Base-by-base conservation (phyloP, 768 basidiomycete genomes). In the Dacryopinax primogenitus region DNA sequence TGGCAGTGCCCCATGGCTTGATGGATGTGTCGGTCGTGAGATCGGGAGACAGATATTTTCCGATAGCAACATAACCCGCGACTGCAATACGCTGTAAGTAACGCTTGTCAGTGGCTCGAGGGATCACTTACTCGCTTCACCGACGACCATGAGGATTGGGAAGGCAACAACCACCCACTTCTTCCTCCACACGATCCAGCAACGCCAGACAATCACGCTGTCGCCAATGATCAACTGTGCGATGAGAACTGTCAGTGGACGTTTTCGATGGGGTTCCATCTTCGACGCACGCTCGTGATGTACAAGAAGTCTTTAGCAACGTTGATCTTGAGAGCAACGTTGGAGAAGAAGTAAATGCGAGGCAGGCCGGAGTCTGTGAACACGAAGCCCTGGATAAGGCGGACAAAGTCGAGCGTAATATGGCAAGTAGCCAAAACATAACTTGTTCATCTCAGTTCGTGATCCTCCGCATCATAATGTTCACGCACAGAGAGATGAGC, bases 321-420 rank as follows among this genome's bases (percentile, higher is more conserved):
- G 18, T 58, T 58, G 51, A 58, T 58, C 4, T 58, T 11, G 4
- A 58, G 4, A 2, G 13, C 51, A 11, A 58, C 51, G 51, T 58
- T 58, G 26, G 78, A 69, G 70, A 83, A 84, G 62, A 90, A 73
- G 69, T 87, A 81, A 74, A 84, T 89, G 62, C 88, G 83, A 69
- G 84, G 77, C 12, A 78, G 82, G 12, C 82, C 86, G 1, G 86
- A 81, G 74, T 87, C 85, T 63, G 78, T 75, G 65, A 90, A 82
- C 72, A 87, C 81, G 68, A 88, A 76, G 68, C 80, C 84, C 34
- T 87, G 84, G 61, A 82, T 80, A 30, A 58, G 51, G 9, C 51
- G 51, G 21, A 30, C 51, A 30, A 58, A 58, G 58, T 61, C 51
- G 13, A 58, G 26, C 26, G 51, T 28, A 21, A 58, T 58, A 21